Conservation (phyloP, 169 alveolate genomes). For the Cryptosporidium bovis region DNA sequence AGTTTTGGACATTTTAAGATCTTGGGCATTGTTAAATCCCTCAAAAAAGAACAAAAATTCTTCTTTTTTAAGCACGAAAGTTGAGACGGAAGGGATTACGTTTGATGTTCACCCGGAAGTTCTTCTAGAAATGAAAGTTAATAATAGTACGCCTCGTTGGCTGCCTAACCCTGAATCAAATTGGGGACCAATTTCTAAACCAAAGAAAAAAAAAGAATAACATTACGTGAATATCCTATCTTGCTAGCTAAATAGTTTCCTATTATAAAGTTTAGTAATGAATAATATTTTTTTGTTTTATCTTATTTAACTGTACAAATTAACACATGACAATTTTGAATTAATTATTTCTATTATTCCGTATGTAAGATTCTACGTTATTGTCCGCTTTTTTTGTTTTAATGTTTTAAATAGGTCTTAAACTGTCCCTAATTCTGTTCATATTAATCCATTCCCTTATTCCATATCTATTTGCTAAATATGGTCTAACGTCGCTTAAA, state of each 20-base stretch:
- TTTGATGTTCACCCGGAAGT: slow-evolving; percentile 64
- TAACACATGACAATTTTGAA: too few species aligned
- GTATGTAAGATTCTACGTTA: neutral
- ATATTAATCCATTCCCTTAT: slow-evolving; percentile 61
- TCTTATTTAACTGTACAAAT: too few species aligned
- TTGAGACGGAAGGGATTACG: slow-evolving; percentile 12
- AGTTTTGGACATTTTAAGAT: slow-evolving; percentile 89
- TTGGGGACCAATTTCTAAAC: slow-evolving; percentile 85
- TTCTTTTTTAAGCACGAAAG: slow-evolving; percentile 11
- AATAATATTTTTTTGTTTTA: neutral
- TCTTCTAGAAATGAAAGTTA: slow-evolving; percentile 10
- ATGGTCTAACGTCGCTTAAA: slow-evolving; percentile 63
- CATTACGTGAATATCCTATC: neutral
- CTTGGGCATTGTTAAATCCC: slow-evolving; percentile 78
- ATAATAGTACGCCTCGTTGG: slow-evolving; percentile 76
- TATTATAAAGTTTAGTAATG: too few species aligned
- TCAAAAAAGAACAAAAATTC: slow-evolving; percentile 20
- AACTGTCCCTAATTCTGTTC: slow-evolving; percentile 44
- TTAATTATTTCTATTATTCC: neutral
- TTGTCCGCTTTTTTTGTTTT: neutral
- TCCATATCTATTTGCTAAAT: slow-evolving; percentile 64
- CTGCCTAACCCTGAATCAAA: slow-evolving; percentile 85
- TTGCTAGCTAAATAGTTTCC: too few species aligned
- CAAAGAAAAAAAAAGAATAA: neutral
- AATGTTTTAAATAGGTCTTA: slow-evolving; percentile 29